Evolutionary conservation across 2,329 filamentous ascomycete genomes (phyloP).

Genomic region (Phialophora verrucosa): DNA sequence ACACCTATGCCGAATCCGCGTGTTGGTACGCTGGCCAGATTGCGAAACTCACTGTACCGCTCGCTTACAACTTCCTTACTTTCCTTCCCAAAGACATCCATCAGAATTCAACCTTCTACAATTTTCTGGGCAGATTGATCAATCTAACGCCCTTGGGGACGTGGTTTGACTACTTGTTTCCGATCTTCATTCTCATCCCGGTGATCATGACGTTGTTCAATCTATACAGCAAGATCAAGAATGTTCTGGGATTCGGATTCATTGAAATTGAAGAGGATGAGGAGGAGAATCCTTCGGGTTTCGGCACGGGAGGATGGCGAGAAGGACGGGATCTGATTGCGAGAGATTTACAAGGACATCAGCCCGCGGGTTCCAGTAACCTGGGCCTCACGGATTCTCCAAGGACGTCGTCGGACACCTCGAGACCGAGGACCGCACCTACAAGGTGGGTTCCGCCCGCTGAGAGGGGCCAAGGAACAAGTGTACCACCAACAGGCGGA

Average conservation of each 20-base stretch:
- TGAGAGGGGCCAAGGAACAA: constrained; percentile 29
- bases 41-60: constrained; percentile 86
- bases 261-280: constrained; percentile 76
- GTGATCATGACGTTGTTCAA: constrained; percentile 87
- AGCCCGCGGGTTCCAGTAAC: constrained; percentile 49
- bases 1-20: constrained; percentile 90
- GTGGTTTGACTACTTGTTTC: constrained; percentile 88
- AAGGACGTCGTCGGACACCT: constrained; percentile 41
- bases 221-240: constrained; percentile 80
- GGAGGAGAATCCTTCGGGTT: constrained; percentile 64
- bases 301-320: constrained; percentile 83
- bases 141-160: constrained; percentile 80
- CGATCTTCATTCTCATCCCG: constrained; percentile 83
- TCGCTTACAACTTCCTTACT: constrained; percentile 96
- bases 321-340: constrained; percentile 92
- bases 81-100: constrained; percentile 78
- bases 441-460: constrained; percentile 45
- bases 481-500: constrained; percentile 25
- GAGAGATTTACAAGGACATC: constrained; percentile 70
- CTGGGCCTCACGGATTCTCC: constrained; percentile 45
- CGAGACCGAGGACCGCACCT: constrained; percentile 41
- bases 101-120: constrained; percentile 79
- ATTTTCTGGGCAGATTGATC: constrained; percentile 82
- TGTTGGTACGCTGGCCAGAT: constrained; percentile 96
- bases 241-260: constrained; percentile 77